phyloP scores from a whole-genome alignment of 2,329 filamentous ascomycete genomes.

The Fusarium sp. region DNA sequence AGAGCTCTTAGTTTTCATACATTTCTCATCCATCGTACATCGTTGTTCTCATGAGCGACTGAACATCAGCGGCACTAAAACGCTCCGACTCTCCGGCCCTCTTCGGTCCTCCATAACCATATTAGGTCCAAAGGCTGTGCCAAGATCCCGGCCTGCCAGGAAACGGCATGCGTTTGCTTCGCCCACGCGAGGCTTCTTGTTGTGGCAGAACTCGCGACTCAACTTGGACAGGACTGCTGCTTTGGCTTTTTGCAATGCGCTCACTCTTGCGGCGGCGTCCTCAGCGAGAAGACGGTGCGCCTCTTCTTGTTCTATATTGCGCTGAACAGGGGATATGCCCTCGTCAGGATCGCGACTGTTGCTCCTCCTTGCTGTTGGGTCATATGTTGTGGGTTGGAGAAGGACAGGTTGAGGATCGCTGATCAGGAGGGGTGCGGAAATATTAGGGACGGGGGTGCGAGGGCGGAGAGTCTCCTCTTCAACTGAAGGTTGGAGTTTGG shows the following conservation, averaged over 20 bases:
- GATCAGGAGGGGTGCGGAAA: slow-evolving; percentile 64
- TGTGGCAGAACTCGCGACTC: slow-evolving; percentile 61
- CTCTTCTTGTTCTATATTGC: slow-evolving; percentile 68
- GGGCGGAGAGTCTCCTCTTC: slow-evolving; percentile 47
- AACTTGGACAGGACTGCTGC: slow-evolving; percentile 71
- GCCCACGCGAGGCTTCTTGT: slow-evolving; percentile 50
- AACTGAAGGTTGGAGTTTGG: slow-evolving; percentile 42
- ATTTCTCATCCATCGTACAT: slow-evolving; percentile 1
- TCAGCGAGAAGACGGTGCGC: slow-evolving; percentile 68
- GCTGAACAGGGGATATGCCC: slow-evolving; percentile 68
- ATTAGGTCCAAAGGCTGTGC: slow-evolving; percentile 49
- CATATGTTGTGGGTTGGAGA: slow-evolving; percentile 69
- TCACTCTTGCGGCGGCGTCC: slow-evolving; percentile 66
- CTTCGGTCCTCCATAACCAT: slow-evolving; percentile 58
- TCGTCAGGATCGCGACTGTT: slow-evolving; percentile 50
- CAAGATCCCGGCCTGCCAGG: slow-evolving; percentile 50
- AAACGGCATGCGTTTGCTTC: slow-evolving; percentile 53
- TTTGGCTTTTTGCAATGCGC: slow-evolving; percentile 69
- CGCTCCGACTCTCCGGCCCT: slow-evolving; percentile 64
- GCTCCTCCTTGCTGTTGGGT: slow-evolving; percentile 53
- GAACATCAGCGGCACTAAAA: slow-evolving; percentile 71
- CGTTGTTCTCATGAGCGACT: slow-evolving; percentile 54
- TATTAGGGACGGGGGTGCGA: slow-evolving; percentile 52
- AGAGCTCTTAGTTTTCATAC: slow-evolving; percentile 14
- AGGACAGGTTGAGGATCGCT: slow-evolving; percentile 64